Conservation (phyloP, 192 early-diverging fungal genomes). For the Podila clonocystis region DNA sequence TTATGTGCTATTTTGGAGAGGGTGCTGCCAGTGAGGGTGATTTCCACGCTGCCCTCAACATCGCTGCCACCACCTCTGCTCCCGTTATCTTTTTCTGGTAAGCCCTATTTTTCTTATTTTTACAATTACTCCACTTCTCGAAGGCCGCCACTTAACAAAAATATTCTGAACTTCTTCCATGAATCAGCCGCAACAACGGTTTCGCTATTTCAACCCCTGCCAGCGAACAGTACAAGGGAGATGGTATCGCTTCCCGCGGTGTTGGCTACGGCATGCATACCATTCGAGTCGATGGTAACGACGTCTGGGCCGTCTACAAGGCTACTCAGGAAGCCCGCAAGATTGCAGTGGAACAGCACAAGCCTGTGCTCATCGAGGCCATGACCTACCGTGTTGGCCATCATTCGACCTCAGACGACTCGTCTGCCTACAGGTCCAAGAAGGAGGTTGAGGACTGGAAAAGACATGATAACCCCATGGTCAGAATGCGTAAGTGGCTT, state of each 20-base stretch:
- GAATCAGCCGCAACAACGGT: slow-evolving; percentile 92
- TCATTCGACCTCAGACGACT: slow-evolving; percentile 98
- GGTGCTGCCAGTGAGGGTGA: slow-evolving; percentile 98
- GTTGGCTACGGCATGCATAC: slow-evolving; percentile 98
- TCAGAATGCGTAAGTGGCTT: slow-evolving; percentile 91
- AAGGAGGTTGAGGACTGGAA: slow-evolving; percentile 93
- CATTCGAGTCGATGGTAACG: slow-evolving; percentile 98
- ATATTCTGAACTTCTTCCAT: neutral
- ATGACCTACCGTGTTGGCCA: slow-evolving; percentile 98
- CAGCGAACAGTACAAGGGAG: slow-evolving; percentile 96
- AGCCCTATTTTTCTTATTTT: neutral
- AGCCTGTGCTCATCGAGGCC: slow-evolving; percentile 95
- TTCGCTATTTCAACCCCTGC: slow-evolving; percentile 98
- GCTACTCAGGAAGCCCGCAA: slow-evolving; percentile 86
- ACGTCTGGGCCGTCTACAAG: slow-evolving; percentile 98
- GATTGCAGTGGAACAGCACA: slow-evolving; percentile 82
- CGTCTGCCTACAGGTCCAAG: slow-evolving; percentile 92
- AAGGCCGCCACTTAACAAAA: too few species aligned
- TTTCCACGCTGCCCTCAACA: slow-evolving; percentile 97
- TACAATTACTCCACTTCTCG: neutral
- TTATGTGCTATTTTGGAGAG: slow-evolving; percentile 97
- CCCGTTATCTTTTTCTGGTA: slow-evolving; percentile 97
- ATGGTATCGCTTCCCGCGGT: slow-evolving; percentile 95
- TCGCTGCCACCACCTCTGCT: slow-evolving; percentile 91
- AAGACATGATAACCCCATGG: slow-evolving; percentile 87